A percentile compares a stretch with the other conserved stretches of the same genome.
Conservation (phyloP, 2,329 filamentous ascomycete species). For the Beauveria asiatica region DNA sequence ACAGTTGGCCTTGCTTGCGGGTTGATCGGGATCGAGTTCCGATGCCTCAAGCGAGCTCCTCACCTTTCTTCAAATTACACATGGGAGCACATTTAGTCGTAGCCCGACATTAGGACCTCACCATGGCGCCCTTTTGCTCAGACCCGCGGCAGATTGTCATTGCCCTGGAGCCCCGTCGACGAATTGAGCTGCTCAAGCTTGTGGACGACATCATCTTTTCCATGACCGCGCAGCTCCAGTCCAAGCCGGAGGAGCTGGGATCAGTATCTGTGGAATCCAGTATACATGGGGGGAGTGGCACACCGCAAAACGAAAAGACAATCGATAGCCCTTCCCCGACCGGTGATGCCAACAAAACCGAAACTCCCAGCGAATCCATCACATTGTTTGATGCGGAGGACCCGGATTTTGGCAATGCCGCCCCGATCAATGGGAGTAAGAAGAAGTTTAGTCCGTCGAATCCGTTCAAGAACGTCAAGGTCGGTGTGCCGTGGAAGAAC, state of each 20-base stretch:
- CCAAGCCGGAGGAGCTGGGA: slow-evolving; percentile 24
- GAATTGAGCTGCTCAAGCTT: slow-evolving; percentile 42
- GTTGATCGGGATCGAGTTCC: not conserved
- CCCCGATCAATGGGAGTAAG: not conserved
- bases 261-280: slow-evolving; percentile 18
- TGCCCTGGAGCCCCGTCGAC: slow-evolving; percentile 42
- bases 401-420: not conserved
- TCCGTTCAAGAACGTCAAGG: slow-evolving; percentile 13
- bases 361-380: slow-evolving; percentile 11
- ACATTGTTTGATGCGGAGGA: slow-evolving; percentile 11
- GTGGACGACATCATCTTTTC: slow-evolving; percentile 43
- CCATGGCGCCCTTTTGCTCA: slow-evolving; percentile 46
- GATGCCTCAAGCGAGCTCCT: not conserved
- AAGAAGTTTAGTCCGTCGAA: not conserved
- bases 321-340: not conserved
- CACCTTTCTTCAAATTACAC: not conserved
- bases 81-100: not conserved
- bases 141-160: slow-evolving; percentile 49
- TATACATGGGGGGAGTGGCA: not conserved
- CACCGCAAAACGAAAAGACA: not conserved
- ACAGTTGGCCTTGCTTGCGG: not conserved
- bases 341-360: slow-evolving; percentile 12
- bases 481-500: slow-evolving; percentile 14
- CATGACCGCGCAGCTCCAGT: slow-evolving; percentile 44
- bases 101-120: not conserved